Percentiles rank a stretch among this genome's conserved stretches.
phyloP scores from a whole-genome alignment of 2,329 filamentous ascomycete genomes.

The Orbilia oligospora region DNA sequence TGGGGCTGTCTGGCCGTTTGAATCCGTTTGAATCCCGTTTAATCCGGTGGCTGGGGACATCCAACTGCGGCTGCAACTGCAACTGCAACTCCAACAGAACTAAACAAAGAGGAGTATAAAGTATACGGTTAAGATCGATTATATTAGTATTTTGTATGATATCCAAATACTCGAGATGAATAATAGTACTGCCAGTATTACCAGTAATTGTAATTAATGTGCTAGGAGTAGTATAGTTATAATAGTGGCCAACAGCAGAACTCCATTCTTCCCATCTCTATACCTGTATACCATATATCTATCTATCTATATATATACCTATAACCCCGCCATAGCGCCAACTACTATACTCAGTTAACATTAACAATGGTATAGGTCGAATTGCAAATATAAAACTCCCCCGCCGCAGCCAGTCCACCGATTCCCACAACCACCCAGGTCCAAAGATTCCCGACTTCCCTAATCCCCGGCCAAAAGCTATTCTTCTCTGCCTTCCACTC shows the following conservation, averaged over 20 bases:
- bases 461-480: constrained; percentile 73
- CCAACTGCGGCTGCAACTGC: neutral
- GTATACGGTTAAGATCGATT: too few relatives aligned
- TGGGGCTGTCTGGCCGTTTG: neutral
- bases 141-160: too few relatives aligned
- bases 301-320: too few relatives aligned
- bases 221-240: too few relatives aligned
- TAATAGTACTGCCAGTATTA: too few relatives aligned
- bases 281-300: too few relatives aligned
- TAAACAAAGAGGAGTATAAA: neutral
- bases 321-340: neutral
- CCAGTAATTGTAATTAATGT: too few relatives aligned
- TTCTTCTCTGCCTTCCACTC: constrained; percentile 73
- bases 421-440: constrained; percentile 71
- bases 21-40: neutral
- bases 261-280: too few relatives aligned
- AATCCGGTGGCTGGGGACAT: constrained; percentile 43
- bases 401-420: constrained; percentile 70
- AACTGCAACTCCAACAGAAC: neutral
- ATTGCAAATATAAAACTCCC: constrained; percentile 66
- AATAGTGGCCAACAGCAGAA: too few relatives aligned
- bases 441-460: constrained; percentile 73
- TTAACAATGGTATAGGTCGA: too few relatives aligned
- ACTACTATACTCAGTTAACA: too few relatives aligned
- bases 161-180: too few relatives aligned